These are phyloP conservation scores for Echinosophora koreensis DNA, from an alignment of 306 rosid genomes.

Conservation along the genomic window DNA sequence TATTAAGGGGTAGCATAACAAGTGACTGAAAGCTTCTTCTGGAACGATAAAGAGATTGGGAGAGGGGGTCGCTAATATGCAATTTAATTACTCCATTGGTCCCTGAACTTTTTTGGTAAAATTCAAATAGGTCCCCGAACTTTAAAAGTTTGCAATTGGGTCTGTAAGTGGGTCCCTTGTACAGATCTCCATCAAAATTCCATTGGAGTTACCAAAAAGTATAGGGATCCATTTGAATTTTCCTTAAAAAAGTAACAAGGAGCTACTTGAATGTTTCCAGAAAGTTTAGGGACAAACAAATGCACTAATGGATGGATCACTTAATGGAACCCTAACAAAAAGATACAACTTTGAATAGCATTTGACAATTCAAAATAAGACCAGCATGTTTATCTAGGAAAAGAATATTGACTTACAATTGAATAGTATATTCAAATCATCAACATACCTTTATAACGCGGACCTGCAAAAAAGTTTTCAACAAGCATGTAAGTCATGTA, in stretches of 20 bases:
- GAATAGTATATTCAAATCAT: conserved; percentile 48
- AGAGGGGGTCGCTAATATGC: conserved; percentile 18
- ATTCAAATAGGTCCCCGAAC: no score
- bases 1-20: conserved; percentile 25
- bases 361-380: background rate
- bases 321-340: background rate
- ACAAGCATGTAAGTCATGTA: conserved; percentile 35
- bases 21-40: conserved; percentile 20
- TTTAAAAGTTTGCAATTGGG: no score
- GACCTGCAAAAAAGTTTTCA: conserved; percentile 74
- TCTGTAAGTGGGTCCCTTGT: no score
- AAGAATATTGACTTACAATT: conserved; percentile 53
- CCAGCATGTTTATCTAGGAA: conserved; percentile 38
- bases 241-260: no score
- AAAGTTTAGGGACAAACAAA: no score
- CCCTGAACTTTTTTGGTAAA: no score
- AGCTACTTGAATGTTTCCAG: no score
- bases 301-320: no score
- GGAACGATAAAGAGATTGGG: conserved; percentile 24
- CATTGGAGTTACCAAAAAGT: no score
- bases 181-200: no score
- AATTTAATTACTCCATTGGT: no score
- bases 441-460: conserved; percentile 93
- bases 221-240: no score
- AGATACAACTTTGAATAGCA: background rate